phyloP scores from a whole-genome alignment of 2,329 filamentous ascomycete genomes.

The Leptoxyphium fumago region DNA sequence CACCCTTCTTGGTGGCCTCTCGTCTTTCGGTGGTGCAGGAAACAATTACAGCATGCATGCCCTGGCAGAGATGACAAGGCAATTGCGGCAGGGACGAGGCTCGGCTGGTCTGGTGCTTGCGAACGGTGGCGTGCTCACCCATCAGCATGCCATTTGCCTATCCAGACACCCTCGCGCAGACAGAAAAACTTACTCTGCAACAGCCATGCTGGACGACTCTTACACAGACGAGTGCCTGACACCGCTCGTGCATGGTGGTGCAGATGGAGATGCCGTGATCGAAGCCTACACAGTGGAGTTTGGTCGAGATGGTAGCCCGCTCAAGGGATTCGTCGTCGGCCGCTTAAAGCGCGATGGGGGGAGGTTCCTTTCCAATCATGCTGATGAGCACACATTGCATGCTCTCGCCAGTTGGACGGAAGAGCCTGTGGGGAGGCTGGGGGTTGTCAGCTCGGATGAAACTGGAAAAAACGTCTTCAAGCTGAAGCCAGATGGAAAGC shows the following conservation, averaged over 20 bases:
- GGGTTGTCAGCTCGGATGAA: slow-evolving; percentile 26
- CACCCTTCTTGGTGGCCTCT: slow-evolving; percentile 49
- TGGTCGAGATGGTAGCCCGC: slow-evolving; percentile 34
- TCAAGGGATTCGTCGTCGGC: slow-evolving; percentile 37
- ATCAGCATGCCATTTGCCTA: slow-evolving; percentile 48
- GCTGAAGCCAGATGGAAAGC: not conserved
- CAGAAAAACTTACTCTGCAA: slow-evolving; percentile 30
- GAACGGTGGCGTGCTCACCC: slow-evolving; percentile 51
- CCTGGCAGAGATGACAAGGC: slow-evolving; percentile 41
- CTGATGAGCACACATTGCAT: slow-evolving; percentile 33
- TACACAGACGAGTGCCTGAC: slow-evolving; percentile 22
- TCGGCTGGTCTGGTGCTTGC: slow-evolving; percentile 45
- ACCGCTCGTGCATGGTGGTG: not conserved
- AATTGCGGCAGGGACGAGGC: slow-evolving; percentile 32
- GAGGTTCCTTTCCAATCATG: slow-evolving; percentile 44
- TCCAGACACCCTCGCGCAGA: slow-evolving; percentile 22
- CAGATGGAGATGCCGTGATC: not conserved
- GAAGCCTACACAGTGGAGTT: slow-evolving; percentile 49
- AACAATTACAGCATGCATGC: slow-evolving; percentile 59
- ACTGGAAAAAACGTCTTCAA: slow-evolving; percentile 26
- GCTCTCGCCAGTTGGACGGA: slow-evolving; percentile 27
- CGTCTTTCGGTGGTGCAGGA: slow-evolving; percentile 54
- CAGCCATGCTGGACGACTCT: slow-evolving; percentile 30
- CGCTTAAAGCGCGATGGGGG: slow-evolving; percentile 31
- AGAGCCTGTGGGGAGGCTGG: slow-evolving; percentile 36